Conservation (phyloP, 345 rosid species). For the Syzygium jambos region DNA sequence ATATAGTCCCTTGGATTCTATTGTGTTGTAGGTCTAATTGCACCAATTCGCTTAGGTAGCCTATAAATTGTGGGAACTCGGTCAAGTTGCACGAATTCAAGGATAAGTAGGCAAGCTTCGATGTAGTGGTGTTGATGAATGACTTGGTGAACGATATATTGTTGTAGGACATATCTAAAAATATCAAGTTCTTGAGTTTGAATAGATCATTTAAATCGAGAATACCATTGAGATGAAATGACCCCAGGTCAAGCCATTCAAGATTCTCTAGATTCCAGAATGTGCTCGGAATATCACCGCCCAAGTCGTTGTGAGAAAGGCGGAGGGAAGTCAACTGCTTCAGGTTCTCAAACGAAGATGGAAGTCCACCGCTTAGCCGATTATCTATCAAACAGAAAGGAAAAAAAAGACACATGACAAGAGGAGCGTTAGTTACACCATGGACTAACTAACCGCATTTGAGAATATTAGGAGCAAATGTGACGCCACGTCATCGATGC, state of each 20-base stretch:
- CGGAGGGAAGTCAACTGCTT: no score
- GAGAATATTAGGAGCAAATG: no score
- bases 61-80: background rate
- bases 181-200: background rate
- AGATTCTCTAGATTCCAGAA: background rate
- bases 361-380: background rate
- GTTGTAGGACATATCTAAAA: background rate
- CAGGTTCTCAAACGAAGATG: no score
- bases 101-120: background rate
- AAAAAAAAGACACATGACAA: background rate
- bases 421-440: background rate
- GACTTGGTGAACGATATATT: background rate
- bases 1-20: background rate
- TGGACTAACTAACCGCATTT: background rate
- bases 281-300: background rate
- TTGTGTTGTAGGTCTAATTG: rapidly evolving
- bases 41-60: background rate
- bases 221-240: background rate
- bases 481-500: no score
- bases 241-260: rapidly evolving
- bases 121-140: background rate
- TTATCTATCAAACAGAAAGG: background rate
- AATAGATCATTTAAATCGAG: background rate
- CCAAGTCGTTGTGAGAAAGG: no score
- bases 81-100: background rate